Evolutionary conservation across 805 yeast species (phyloP), one percentile per base, ranked within the genome.

Genomic region (Soucietia sequanensis): DNA sequence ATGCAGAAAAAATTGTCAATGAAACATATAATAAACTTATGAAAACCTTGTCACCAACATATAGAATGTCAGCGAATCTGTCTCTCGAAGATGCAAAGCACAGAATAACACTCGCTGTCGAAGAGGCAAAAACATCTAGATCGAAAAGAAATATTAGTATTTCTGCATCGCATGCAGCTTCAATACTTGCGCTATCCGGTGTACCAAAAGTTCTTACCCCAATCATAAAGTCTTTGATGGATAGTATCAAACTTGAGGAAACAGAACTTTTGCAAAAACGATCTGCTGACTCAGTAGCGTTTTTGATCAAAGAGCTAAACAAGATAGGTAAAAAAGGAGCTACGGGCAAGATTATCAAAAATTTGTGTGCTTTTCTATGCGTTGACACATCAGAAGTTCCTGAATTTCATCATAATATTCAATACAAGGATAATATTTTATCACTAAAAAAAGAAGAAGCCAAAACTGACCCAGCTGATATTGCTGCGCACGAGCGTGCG

Each of bases 371-470:
- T 0, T 91, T 91, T 54, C 55, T 93, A 33, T 93, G 99, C 63
- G 96, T 90, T 21, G 99, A 91, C 55, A 88, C 96, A 0, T 78
- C 93, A 3, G 97, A 90, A 54, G 96, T 91, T 21, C 99, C 99
- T 2, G 97, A 88, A 50, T 93, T 87, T 52, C 68, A 70, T 11
- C 81, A 84, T 29, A 84, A 85, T 47, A 73, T 75, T 24, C 58
- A 62, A 10, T 65, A 71, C 37, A 69, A 60, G 12, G 78, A 75
- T 29, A 64, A 65, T 10, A 82, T 91, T 9, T 61, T 90, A 34
- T 87, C 96, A 1, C 68, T 89, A 46, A 69, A 78, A 36, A 87
- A 86, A 48, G 96, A 88, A 46, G 95, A 86, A 44, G 77, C 81
- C 1, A 70, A 70, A 32, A 60, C 78, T 1, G 82, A 78, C 40